Evolutionary conservation across 306 rosid species (phyloP).

Genomic region (Cucumis hystrix): DNA sequence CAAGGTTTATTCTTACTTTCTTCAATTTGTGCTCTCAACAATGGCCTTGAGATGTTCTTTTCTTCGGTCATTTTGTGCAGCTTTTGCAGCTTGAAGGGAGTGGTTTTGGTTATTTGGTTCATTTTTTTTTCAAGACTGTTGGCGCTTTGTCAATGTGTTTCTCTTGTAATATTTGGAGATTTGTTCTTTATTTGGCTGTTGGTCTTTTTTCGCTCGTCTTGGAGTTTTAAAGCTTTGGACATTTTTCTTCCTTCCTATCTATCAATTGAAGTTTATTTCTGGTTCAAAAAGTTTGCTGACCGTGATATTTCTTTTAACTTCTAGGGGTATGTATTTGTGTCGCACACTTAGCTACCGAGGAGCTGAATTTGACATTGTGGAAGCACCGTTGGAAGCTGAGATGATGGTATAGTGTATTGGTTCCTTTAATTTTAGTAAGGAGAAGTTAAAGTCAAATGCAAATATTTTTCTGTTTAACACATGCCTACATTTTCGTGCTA

Average conservation of each 20-base stretch:
- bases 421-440: slow-evolving; percentile 2
- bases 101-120: not conserved
- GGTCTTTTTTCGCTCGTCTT: not conserved
- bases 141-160: not conserved
- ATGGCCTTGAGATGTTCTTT: not conserved
- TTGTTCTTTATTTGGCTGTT: not conserved
- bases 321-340: slow-evolving; percentile 95
- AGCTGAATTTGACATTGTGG: slow-evolving; percentile 80
- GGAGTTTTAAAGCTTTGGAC: not conserved
- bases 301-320: slow-evolving; percentile 11
- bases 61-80: not conserved
- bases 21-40: not conserved
- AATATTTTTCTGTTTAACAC: not conserved
- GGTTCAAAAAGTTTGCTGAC: not conserved
- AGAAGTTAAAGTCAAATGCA: not conserved
- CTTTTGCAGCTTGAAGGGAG: not conserved
- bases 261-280: not conserved
- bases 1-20: slow-evolving; percentile 10
- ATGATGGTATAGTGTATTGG: slow-evolving; percentile 63
- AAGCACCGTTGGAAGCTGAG: slow-evolving; percentile 77
- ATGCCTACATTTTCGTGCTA: not conserved
- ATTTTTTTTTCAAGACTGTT: not conserved
- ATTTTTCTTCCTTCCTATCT: not conserved
- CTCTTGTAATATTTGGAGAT: not conserved
- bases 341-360: slow-evolving; percentile 94